Base-by-base conservation (phyloP, 1,284 basidiomycete species). In the Ceratobasidium sp. region DNA sequence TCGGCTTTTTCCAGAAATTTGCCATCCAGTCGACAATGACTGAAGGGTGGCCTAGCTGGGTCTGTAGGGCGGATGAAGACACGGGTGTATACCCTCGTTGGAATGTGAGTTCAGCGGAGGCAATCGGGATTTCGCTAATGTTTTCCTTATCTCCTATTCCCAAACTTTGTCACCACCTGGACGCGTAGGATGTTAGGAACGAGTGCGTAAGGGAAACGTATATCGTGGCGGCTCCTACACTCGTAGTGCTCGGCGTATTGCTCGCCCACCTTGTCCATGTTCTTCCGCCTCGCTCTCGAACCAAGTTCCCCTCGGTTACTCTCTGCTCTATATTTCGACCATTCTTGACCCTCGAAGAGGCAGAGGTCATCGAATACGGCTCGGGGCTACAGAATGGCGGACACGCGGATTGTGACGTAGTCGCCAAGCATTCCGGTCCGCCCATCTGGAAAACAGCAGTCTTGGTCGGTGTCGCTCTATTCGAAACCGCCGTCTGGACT, bases 271-370 rank as follows among this genome's bases (percentile, higher is more conserved):
- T 56, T 51, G 46, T 34, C 49, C 15, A 43, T 52, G 49, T 56
- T 52, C 46, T 29, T 32, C 29, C 29, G 4, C 57, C 37, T 9
- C 37, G 37, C 37, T 40, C 56, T 32, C 56, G 32, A 29, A 37
- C 61, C 22, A 43, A 43, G 8, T 43, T 43, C 40, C 4, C 61
- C 61, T 46, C 40, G 22, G 43, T 22, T 40, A 71, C 37, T 13
- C 40, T 61, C n/a, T 71, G 54, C 37, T 71, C 56, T 2, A 57
- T 69, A 54, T 87, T 91, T 80, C 79, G 80, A n/a, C 80, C 83
- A 2, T 91, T 87, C 79, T 76, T 92, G n/a, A 86, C 88, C 0
- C 83, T 92, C 1, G 81, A 84, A 22, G 90, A 92, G 81, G 90
- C 91, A 0, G 89, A 91, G 80, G 88, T 86, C n/a, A 77, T 79